Percentiles rank a stretch among this genome's conserved stretches.
Evolutionary conservation across 805 yeast genomes (phyloP).

Genomic region (Metschnikowia amazonensis): DNA sequence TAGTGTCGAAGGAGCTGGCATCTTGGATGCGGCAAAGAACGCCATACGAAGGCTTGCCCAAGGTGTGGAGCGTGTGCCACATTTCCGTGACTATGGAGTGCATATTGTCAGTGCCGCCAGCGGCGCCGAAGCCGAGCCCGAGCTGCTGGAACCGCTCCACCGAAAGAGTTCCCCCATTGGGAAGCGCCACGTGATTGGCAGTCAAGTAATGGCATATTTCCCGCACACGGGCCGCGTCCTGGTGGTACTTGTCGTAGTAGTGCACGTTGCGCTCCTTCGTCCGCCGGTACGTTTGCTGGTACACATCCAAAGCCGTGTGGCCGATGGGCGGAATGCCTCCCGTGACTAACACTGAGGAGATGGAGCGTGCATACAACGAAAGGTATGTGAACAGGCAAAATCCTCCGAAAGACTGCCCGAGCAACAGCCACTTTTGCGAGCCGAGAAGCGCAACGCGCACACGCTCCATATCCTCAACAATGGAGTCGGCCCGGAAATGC

Average conservation of each 20-base stretch:
- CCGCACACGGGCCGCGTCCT: slow-evolving; percentile 39
- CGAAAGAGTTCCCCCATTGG: slow-evolving; percentile 48
- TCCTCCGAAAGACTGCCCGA: slow-evolving; percentile 59
- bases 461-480: slow-evolving; percentile 48
- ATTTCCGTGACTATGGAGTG: slow-evolving; percentile 44
- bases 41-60: slow-evolving; percentile 37
- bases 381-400: slow-evolving; percentile 49
- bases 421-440: slow-evolving; percentile 43
- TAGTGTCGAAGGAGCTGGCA: slow-evolving; percentile 46
- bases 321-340: slow-evolving; percentile 60
- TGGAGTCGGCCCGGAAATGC: slow-evolving; percentile 51
- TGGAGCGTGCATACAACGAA: slow-evolving; percentile 40
- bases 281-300: slow-evolving; percentile 43
- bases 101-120: slow-evolving; percentile 47
- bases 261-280: slow-evolving; percentile 47
- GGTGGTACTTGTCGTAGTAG: slow-evolving; percentile 47
- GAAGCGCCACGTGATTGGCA: slow-evolving; percentile 32
- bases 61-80: slow-evolving; percentile 33
- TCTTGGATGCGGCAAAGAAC: slow-evolving; percentile 33
- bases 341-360: slow-evolving; percentile 45
- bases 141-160: slow-evolving; percentile 52
- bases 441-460: slow-evolving; percentile 39
- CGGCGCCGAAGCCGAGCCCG: slow-evolving; percentile 49
- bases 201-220: slow-evolving; percentile 33
- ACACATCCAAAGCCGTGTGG: slow-evolving; percentile 44